Percentiles rank a stretch among this genome's conserved stretches.
Evolutionary conservation across 768 basidiomycete species (phyloP).

Genomic region (Kwoniella newhampshirensis): DNA sequence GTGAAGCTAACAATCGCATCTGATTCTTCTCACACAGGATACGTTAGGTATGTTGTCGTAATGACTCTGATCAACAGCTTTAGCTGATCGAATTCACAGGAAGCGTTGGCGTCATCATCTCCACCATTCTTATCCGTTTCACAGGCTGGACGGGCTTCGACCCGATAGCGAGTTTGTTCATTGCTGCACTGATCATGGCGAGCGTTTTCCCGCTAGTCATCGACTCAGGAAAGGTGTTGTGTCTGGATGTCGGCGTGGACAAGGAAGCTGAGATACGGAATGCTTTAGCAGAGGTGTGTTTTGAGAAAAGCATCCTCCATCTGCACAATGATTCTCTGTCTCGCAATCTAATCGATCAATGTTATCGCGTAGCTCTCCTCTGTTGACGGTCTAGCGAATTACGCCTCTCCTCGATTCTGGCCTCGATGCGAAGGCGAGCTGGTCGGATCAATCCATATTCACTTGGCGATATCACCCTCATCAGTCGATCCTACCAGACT

Average conservation of each 20-base stretch:
- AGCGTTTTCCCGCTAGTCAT: conserved; percentile 93
- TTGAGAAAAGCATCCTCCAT: conserved; percentile 2
- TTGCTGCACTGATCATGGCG: conserved; percentile 89
- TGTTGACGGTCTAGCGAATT: conserved; percentile 78
- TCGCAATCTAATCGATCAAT: neutral
- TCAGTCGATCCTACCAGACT: conserved; percentile 58
- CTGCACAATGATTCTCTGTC: conserved; percentile 49
- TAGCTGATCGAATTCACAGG: conserved; percentile 61
- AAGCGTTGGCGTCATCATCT: conserved; percentile 95
- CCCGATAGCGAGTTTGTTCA: conserved; percentile 94
- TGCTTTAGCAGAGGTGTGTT: conserved; percentile 54
- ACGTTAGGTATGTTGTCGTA: neutral
- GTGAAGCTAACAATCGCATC: neutral
- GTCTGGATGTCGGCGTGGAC: conserved; percentile 72
- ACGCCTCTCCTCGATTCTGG: conserved; percentile 85
- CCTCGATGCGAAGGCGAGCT: conserved; percentile 83
- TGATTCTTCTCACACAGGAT: neutral
- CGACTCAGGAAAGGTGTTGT: conserved; percentile 84
- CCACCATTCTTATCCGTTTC: conserved; percentile 88
- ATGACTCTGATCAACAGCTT: neutral
- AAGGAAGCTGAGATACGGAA: conserved; percentile 54
- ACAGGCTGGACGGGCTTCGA: conserved; percentile 99
- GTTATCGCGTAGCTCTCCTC: conserved; percentile 11
- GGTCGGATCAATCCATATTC: conserved; percentile 89
- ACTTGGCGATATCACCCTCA: conserved; percentile 67